These are phyloP conservation scores for Citrullus colocynthis DNA, from an alignment of 306 rosid species.

Conservation along the genomic window DNA sequence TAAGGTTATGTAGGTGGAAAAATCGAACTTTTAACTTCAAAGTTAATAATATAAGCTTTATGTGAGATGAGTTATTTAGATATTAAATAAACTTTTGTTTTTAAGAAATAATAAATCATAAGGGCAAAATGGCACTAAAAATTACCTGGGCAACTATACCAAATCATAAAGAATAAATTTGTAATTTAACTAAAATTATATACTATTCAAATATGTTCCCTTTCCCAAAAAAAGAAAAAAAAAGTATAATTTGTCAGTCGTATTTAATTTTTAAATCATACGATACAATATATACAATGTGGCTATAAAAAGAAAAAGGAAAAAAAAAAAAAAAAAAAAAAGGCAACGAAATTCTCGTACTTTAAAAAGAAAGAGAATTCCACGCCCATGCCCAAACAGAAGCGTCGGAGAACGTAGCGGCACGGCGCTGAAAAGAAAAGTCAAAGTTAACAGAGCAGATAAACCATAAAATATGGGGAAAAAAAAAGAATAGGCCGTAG, in stretches of 20 bases:
- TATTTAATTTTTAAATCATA: neutral
- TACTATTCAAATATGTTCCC: neutral
- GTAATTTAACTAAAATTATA: neutral
- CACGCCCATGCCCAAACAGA: neutral
- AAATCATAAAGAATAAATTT: neutral
- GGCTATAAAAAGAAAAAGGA: neutral
- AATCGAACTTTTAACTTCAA: too few relatives aligned
- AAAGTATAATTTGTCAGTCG: neutral
- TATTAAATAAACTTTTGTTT: too few relatives aligned
- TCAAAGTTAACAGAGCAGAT: neutral
- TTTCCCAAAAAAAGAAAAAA: neutral
- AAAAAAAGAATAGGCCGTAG: neutral
- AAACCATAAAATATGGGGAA: neutral
- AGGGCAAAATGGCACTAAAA: too few relatives aligned
- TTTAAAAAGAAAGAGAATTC: neutral
- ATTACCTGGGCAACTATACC: too few relatives aligned
- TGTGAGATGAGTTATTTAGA: too few relatives aligned
- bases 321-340: neutral
- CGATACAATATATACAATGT: neutral
- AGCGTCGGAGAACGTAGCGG: neutral
- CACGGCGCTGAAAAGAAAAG: neutral
- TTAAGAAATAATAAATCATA: too few relatives aligned
- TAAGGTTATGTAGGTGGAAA: too few relatives aligned
- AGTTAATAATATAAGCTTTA: too few relatives aligned
- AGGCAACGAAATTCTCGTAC: neutral